Conservation (phyloP, 1,284 basidiomycete genomes). For the Rhodotorula mucilaginosa region DNA sequence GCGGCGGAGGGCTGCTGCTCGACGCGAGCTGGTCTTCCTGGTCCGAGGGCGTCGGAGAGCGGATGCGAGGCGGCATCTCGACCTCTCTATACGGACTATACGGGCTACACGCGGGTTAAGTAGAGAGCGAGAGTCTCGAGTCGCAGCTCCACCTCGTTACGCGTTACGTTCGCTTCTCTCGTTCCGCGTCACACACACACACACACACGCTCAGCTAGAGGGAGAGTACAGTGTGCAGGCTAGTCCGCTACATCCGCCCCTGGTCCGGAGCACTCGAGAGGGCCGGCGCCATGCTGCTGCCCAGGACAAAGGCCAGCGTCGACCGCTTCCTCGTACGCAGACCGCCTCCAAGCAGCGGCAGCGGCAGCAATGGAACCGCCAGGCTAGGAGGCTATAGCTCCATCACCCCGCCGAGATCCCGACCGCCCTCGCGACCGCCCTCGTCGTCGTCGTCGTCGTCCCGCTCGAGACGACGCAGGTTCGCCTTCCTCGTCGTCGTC, state of each 20-base stretch:
- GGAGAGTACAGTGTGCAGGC: no score
- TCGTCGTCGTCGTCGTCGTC: background rate
- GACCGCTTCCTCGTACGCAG: background rate
- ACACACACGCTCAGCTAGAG: background rate
- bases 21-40: conserved; percentile 27
- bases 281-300: background rate
- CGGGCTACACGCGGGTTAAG: no score
- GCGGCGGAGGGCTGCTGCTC: background rate
- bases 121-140: background rate
- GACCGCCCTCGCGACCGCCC: background rate
- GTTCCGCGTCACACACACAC: background rate
- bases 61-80: conserved; percentile 28
- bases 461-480: background rate
- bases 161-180: no score
- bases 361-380: no score
- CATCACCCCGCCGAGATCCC: background rate
- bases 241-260: background rate
- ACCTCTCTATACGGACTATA: no score
- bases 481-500: background rate
- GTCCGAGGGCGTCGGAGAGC: conserved; percentile 25
- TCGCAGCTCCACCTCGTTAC: background rate
- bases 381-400: no score
- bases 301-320: background rate
- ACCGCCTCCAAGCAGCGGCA: background rate
- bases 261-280: background rate